These are phyloP conservation scores for Ceratorhiza oryzae-sativae DNA, from an alignment of 1,284 basidiomycete species.

Conservation along the genomic window DNA sequence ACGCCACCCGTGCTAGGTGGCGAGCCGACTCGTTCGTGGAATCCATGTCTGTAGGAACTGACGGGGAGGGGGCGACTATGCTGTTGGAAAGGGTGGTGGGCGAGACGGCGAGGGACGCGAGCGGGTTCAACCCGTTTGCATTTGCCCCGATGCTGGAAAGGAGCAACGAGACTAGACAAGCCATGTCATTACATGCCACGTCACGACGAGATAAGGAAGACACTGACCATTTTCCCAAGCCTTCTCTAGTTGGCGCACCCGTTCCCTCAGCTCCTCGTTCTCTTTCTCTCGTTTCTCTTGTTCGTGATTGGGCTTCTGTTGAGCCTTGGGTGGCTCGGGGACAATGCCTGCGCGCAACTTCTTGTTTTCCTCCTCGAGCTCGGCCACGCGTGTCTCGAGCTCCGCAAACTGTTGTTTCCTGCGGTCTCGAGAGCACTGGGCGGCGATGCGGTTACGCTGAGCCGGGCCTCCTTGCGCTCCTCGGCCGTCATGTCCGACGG, in stretches of 20 bases:
- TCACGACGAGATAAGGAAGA: slow-evolving; percentile 53
- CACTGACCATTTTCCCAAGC: slow-evolving; percentile 80
- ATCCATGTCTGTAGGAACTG: slow-evolving; percentile 50
- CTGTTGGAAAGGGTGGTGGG: slow-evolving; percentile 48
- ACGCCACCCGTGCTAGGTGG: slow-evolving; percentile 95
- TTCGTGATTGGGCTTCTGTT: slow-evolving; percentile 38
- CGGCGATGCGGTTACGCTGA: slow-evolving; percentile 82
- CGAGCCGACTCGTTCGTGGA: slow-evolving; percentile 68
- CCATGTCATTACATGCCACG: slow-evolving; percentile 52
- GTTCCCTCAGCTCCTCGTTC: slow-evolving; percentile 74
- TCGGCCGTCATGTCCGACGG: slow-evolving; percentile 64
- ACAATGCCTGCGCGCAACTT: slow-evolving; percentile 54
- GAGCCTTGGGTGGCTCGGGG: slow-evolving; percentile 35
- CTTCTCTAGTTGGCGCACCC: slow-evolving; percentile 66
- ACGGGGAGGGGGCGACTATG: slow-evolving; percentile 47
- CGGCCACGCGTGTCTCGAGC: slow-evolving; percentile 55
- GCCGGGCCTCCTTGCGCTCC: slow-evolving; percentile 83
- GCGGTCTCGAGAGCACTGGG: slow-evolving; percentile 82
- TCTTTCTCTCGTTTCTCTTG: slow-evolving; percentile 66
- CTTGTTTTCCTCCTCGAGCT: slow-evolving; percentile 59
- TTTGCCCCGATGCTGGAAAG: slow-evolving; percentile 45
- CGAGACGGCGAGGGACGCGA: slow-evolving; percentile 45
- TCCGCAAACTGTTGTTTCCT: slow-evolving; percentile 75
- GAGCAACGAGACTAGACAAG: slow-evolving; percentile 56
- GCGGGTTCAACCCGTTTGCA: slow-evolving; percentile 43